Base-by-base conservation (phyloP, 2,329 filamentous ascomycete genomes). In the Fusarium bulbicola region DNA sequence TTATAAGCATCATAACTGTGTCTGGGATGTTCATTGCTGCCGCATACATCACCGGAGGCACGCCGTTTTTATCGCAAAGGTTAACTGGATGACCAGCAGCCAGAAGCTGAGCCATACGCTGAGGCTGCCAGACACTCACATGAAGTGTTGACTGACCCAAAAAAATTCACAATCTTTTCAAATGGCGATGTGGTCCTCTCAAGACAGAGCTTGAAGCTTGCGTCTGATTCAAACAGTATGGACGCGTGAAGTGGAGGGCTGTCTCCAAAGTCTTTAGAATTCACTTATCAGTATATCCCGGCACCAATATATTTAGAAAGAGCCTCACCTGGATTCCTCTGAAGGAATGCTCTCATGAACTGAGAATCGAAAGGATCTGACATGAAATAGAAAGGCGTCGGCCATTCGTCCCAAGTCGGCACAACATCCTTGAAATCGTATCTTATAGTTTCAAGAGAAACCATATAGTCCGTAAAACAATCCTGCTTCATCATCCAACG, bases 311-410 rank as follows among this genome's bases (percentile, higher is more conserved):
- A 24, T 24, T 24, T 24, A 24, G 24, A 24, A 24, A 24, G 24
- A 24, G 24, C 24, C 24, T 24, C 24, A 24, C 61, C 46, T 7
- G 56, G 39, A 4, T 34, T 18, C 0, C 0, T 37, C 21, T 11
- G 1, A 18, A 50, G 30, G 0, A 36, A 20, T 0, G 5, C 6
- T 7, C 5, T 36, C 0, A 15, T 20, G 0, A 24, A 15, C 10
- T 10, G 21, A 16, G 3, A 10, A 10, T 57, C 2, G 10, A 57
- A 57, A 32, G 53, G 36, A 28, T 54, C 43, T 0, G 1, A 3
- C 7, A 1, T 5, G 0, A 1, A 3, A 26, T 1, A 0, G 7
- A 0, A 0, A 46, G 5, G 3, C 18, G 0, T 0, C 12, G 24
- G 18, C 12, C 7, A 7, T 28, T 0, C 4, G 4, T 30, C 20